phyloP scores from a whole-genome alignment of 208 protist species.

The Trypanosoma grayi region DNA sequence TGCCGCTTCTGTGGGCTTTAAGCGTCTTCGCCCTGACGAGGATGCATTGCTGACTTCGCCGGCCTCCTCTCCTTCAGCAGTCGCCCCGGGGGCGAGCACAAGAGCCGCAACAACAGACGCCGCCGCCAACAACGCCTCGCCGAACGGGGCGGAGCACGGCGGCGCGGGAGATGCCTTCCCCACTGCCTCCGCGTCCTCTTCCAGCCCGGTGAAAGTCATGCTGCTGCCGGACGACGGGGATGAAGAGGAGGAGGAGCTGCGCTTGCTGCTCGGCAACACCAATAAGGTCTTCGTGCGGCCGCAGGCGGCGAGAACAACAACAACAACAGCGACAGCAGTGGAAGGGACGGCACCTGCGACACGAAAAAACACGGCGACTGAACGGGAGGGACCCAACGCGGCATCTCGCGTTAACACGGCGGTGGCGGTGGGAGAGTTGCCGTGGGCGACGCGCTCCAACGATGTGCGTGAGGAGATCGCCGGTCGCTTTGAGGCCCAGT shows the following conservation, averaged over 20 bases:
- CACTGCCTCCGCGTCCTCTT: not conserved
- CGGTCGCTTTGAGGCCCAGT: constrained; percentile 58
- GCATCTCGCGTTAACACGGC: not conserved
- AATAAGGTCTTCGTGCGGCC: constrained; percentile 1
- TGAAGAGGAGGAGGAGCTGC: constrained; percentile 75
- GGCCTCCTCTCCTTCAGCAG: not conserved
- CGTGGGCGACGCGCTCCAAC: constrained; percentile 50
- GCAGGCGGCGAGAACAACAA: constrained; percentile 32
- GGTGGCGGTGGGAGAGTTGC: constrained; percentile 31
- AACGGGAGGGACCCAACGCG: not conserved
- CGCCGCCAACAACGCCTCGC: constrained; percentile 1
- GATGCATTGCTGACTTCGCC: constrained; percentile 6
- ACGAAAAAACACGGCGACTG: not conserved
- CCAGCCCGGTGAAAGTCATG: constrained; percentile 12
- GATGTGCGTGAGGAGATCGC: constrained; percentile 29
- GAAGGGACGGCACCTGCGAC: constrained; percentile 14
- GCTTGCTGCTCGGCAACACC: constrained; percentile 54
- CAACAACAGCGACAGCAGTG: constrained; percentile 17
- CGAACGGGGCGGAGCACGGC: constrained; percentile 11
- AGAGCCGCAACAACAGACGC: not conserved
- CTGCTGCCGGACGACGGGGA: constrained; percentile 22
- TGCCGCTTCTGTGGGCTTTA: not conserved
- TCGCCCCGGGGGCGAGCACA: not conserved
- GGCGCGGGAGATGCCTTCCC: not conserved
- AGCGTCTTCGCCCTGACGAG: constrained; percentile 7